These are phyloP conservation scores for Fraxinus ornus DNA, from an alignment of 305 asterid genomes.

Conservation along the genomic window DNA sequence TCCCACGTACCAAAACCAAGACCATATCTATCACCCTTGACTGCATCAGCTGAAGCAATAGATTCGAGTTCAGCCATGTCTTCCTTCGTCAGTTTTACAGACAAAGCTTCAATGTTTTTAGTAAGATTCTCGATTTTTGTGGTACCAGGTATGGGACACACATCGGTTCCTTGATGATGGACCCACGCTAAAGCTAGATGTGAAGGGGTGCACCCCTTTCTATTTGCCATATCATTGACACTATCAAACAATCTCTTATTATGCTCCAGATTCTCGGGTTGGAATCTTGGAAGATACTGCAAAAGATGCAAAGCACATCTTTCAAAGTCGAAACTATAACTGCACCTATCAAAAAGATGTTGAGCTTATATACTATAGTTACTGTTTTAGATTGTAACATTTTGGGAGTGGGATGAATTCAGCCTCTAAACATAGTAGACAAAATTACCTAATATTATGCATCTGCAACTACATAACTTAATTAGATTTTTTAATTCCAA, in stretches of 20 bases:
- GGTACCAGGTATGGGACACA: slow-evolving; percentile 56
- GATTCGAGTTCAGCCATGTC: slow-evolving; percentile 63
- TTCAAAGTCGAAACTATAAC: slow-evolving; percentile 4
- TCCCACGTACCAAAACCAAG: slow-evolving; percentile 39
- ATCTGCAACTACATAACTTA: no score
- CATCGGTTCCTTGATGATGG: slow-evolving; percentile 49
- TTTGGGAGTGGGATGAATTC: neutral
- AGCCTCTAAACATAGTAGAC: no score
- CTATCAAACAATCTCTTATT: slow-evolving; percentile 41
- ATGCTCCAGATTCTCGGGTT: slow-evolving; percentile 49
- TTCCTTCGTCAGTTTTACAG: slow-evolving; percentile 39
- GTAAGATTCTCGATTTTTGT: slow-evolving; percentile 51
- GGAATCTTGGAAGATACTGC: slow-evolving; percentile 50
- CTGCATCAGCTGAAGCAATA: slow-evolving; percentile 30
- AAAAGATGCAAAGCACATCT: neutral
- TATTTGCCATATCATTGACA: slow-evolving; percentile 45
- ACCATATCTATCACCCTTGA: slow-evolving; percentile 47
- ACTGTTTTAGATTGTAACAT: neutral
- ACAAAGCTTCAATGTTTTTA: slow-evolving; percentile 49
- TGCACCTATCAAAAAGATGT: neutral
- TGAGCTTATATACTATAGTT: neutral
- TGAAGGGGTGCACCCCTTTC: slow-evolving; percentile 50
- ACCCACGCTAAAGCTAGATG: slow-evolving; percentile 61
- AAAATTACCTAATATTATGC: no score
- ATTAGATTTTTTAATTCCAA: neutral